Conservation (phyloP, 495 filamentous ascomycete species). For the Talaromyces borbonicus region DNA sequence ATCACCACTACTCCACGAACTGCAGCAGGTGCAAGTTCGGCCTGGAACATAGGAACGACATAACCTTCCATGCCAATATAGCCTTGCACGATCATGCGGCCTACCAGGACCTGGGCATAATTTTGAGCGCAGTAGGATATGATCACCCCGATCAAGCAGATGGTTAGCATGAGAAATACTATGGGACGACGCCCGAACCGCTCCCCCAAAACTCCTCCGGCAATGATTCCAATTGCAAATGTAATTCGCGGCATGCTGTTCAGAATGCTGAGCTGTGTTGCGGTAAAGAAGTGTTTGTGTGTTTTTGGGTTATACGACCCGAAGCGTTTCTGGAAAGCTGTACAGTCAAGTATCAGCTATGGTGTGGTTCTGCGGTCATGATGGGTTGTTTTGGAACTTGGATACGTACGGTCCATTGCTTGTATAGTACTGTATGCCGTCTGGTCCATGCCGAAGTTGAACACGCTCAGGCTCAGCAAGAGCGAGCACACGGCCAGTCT, state of each 20-base stretch:
- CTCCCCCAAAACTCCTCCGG: slow-evolving; percentile 20
- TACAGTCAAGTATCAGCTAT: not conserved
- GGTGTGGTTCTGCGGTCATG: not conserved
- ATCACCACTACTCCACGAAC: slow-evolving; percentile 22
- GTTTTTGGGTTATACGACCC: not conserved
- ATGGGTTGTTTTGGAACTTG: not conserved
- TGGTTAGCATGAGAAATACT: slow-evolving; percentile 22
- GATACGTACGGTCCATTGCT: not conserved
- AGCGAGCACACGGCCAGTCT: not conserved
- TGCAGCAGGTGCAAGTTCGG: slow-evolving; percentile 21
- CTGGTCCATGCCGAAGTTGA: not conserved
- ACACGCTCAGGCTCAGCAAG: not conserved
- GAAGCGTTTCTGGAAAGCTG: not conserved
- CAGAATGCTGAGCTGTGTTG: not conserved
- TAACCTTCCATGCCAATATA: slow-evolving; percentile 53
- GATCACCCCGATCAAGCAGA: slow-evolving; percentile 21
- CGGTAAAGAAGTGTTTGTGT: not conserved
- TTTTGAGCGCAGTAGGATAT: slow-evolving; percentile 18
- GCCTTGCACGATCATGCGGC: slow-evolving; percentile 64
- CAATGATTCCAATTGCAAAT: not conserved
- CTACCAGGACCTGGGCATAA: slow-evolving; percentile 19
- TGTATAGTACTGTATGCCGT: not conserved
- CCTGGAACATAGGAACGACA: slow-evolving; percentile 17
- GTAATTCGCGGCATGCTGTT: not conserved
- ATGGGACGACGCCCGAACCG: slow-evolving; percentile 21